phyloP scores from a whole-genome alignment of 306 rosid genomes.

The Castanea mollissima region DNA sequence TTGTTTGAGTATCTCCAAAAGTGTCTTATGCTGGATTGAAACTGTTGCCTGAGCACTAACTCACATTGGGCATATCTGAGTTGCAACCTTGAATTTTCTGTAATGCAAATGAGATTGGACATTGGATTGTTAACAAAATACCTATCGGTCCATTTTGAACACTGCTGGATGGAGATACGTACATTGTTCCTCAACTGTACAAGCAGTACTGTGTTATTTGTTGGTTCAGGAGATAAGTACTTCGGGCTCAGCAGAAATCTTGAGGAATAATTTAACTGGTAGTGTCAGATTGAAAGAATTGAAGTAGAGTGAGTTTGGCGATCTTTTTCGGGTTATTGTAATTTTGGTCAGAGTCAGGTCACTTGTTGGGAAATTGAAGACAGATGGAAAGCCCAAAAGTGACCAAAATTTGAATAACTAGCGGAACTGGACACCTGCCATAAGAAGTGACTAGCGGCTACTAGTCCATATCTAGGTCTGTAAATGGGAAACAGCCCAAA shows the following conservation, averaged over 20 bases:
- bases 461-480: too few species aligned
- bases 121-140: constrained; percentile 52
- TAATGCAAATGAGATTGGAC: not conserved
- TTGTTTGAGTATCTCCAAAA: not conserved
- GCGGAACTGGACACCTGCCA: too few species aligned
- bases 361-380: not conserved
- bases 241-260: too few species aligned
- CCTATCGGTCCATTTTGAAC: constrained; percentile 60
- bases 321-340: constrained; percentile 56
- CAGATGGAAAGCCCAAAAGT: not conserved
- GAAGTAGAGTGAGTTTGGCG: constrained; percentile 87
- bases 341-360: not conserved
- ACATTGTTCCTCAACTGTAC: constrained; percentile 72
- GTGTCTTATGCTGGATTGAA: not conserved
- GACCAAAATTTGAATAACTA: not conserved
- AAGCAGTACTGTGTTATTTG: constrained; percentile 36
- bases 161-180: constrained; percentile 67
- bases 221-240: constrained; percentile 38
- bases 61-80: not conserved
- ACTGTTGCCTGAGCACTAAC: not conserved
- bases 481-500: too few species aligned
- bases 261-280: too few species aligned
- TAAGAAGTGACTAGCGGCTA: too few species aligned
- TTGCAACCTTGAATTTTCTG: constrained; percentile 10
- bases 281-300: constrained; percentile 28